Base-by-base conservation (phyloP, 768 basidiomycete genomes). In the Leucocoprinus birnbaumii region DNA sequence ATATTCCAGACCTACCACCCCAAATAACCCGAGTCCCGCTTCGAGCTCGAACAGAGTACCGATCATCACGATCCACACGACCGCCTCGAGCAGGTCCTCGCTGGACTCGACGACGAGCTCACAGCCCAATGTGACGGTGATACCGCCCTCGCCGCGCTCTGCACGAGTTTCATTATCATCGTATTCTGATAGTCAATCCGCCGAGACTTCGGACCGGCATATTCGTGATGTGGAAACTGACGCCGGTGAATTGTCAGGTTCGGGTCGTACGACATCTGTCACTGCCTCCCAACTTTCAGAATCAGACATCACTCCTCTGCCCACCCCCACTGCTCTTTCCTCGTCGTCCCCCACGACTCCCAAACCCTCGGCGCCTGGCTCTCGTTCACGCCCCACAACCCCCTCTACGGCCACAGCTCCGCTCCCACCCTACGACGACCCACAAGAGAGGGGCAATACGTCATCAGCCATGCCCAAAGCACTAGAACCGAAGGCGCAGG, bases 191-290 rank as follows among this genome's bases (percentile, higher is more conserved):
- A 19, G 25, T 16, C 19, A 18, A 10, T 21, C 19, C 24, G 25
- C 45, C 46, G 53, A 55, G 25, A 38, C 35, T 4, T 27, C 45
- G 53, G 53, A 55, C 53, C 53, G 53, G 53, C 46, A 16, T 21
- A 34, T 27, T 47, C 42, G 41, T 52, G 53, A 47, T 54, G 44
- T 54, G 53, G 37, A 53, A 46, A 48, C 26, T 25, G 46, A 41
- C 18, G 38, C 46, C 53, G 45, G 38, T 18, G 54, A 55, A 26
- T 48, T 55, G 52, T 46, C 52, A 35, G 22, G 52, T 47, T 38
- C 16, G 24, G 53, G 46, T 55, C 54, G 54, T 55, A 55, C 54
- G 54, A 55, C 54, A 48, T 34, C 41, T 48, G 26, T 44, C 47
- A 43, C 40, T 22, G 0, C 14, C 41, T 34, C 54, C 18, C 22